Evolutionary conservation across 257 asterid species (phyloP).

Genomic region (Solanum tarijense): DNA sequence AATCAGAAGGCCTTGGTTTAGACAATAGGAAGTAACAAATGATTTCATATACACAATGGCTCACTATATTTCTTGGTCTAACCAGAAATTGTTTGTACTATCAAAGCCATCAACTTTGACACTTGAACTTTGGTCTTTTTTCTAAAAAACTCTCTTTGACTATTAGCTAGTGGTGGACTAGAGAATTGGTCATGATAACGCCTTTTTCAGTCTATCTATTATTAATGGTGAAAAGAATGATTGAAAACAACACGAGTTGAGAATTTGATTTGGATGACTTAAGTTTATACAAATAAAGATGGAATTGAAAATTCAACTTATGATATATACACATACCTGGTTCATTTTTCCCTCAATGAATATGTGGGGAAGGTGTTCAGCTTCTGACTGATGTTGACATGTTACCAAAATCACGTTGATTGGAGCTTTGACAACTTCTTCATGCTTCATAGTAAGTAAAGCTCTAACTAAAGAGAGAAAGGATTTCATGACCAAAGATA

Average conservation of each 20-base stretch:
- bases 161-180: background rate
- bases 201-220: background rate
- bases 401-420: background rate
- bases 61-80: background rate
- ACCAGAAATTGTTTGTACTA: background rate
- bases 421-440: background rate
- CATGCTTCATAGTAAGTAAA: background rate
- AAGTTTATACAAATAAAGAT: background rate
- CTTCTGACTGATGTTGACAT: background rate
- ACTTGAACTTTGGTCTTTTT: background rate
- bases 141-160: background rate
- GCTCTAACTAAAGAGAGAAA: background rate
- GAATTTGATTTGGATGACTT: background rate
- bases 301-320: background rate
- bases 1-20: background rate
- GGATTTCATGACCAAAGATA: background rate
- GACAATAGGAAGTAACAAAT: background rate
- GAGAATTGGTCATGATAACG: background rate
- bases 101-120: background rate
- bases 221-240: background rate
- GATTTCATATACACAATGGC: background rate
- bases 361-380: background rate
- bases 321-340: background rate
- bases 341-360: background rate
- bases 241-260: background rate